Evolutionary conservation across 306 rosid genomes (phyloP).

Genomic region (Adenanthera pavonina): DNA sequence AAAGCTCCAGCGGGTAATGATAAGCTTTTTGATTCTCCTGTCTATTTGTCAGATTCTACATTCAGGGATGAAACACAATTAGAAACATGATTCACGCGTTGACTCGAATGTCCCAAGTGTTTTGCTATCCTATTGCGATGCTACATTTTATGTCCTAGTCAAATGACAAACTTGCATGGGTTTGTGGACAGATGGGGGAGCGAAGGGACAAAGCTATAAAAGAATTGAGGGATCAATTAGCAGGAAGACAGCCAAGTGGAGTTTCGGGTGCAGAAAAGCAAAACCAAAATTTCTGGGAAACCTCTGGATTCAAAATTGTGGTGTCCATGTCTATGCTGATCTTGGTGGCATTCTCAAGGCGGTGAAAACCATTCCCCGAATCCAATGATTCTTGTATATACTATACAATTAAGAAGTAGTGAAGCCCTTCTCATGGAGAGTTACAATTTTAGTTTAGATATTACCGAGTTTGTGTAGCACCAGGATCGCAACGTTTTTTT

Average conservation of each 20-base stretch:
- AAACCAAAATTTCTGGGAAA: slow-evolving; percentile 80
- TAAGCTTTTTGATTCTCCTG: neutral
- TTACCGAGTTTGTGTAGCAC: slow-evolving; percentile 40
- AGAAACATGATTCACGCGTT: slow-evolving; percentile 3
- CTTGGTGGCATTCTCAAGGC: slow-evolving; percentile 82
- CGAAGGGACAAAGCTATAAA: slow-evolving; percentile 86
- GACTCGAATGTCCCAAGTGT: slow-evolving; percentile 8
- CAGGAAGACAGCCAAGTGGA: slow-evolving; percentile 64
- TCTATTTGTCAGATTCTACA: slow-evolving; percentile 9
- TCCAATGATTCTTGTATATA: slow-evolving; percentile 39
- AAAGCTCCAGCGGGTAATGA: slow-evolving; percentile 89
- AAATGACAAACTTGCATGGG: slow-evolving; percentile 28
- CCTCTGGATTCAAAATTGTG: slow-evolving; percentile 77
- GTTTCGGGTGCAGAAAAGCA: slow-evolving; percentile 54
- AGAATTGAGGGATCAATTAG: slow-evolving; percentile 82
- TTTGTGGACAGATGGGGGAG: slow-evolving; percentile 81
- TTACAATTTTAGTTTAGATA: slow-evolving; percentile 39
- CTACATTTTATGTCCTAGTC: slow-evolving; percentile 11
- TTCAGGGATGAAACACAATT: slow-evolving; percentile 18
- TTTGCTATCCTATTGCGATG: neutral
- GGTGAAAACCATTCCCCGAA: slow-evolving; percentile 51
- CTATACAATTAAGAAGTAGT: slow-evolving; percentile 34
- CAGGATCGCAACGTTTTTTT: slow-evolving; percentile 38
- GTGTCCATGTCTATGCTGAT: slow-evolving; percentile 90
- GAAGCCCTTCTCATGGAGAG: slow-evolving; percentile 46